Evolutionary conservation across 768 basidiomycete species (phyloP).

Genomic region (Daedaleopsis nitida): DNA sequence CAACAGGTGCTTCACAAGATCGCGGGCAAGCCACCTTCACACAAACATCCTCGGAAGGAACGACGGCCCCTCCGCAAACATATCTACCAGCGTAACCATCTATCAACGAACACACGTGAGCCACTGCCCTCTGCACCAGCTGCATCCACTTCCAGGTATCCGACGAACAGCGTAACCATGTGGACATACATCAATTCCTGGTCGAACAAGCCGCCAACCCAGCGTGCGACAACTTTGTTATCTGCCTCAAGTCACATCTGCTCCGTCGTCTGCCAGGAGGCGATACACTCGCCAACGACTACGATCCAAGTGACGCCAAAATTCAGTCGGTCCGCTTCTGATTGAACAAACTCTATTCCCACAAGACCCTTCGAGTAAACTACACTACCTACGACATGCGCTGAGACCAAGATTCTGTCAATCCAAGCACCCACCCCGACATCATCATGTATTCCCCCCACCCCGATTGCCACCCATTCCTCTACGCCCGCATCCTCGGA

Average conservation of each 20-base stretch:
- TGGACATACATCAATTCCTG: neutral
- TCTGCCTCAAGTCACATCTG: neutral
- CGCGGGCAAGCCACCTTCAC: neutral
- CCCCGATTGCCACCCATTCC: constrained; percentile 22
- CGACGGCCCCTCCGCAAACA: no score
- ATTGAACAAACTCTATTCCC: constrained; percentile 31
- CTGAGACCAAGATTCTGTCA: constrained; percentile 41
- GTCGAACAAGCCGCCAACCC: neutral
- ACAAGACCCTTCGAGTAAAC: constrained; percentile 37
- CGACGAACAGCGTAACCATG: neutral
- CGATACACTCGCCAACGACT: neutral
- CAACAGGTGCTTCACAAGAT: neutral
- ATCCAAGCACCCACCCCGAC: constrained; percentile 30
- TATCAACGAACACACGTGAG: neutral
- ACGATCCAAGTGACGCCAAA: neutral
- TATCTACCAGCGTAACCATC: neutral
- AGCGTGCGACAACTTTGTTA: neutral
- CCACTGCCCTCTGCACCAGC: neutral
- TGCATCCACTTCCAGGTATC: neutral
- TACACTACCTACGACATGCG: constrained; percentile 47
- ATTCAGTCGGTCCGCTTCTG: neutral
- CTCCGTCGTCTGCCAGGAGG: neutral
- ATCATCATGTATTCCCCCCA: constrained; percentile 29
- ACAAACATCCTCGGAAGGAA: neutral
- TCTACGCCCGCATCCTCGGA: constrained; percentile 31